These are phyloP conservation scores for Aaosphaeria pasadenensis DNA, from an alignment of 2,329 filamentous ascomycete genomes.

Conservation along the genomic window DNA sequence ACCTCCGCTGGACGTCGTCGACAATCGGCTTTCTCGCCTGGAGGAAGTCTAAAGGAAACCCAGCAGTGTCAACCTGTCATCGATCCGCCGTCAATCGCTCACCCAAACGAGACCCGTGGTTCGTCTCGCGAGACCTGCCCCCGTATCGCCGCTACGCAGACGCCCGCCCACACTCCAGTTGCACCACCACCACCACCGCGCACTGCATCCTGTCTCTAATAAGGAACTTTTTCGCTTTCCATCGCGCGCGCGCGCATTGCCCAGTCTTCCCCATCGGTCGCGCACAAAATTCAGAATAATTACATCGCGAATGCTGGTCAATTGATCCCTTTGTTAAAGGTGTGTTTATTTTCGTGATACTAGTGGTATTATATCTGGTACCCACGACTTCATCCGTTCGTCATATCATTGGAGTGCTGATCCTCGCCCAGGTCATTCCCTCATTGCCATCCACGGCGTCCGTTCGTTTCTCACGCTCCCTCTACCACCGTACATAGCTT, in stretches of 20 bases:
- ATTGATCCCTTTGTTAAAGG: conserved; percentile 25
- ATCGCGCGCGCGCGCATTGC: not conserved
- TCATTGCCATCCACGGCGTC: conserved; percentile 38
- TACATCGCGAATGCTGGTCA: conserved; percentile 26
- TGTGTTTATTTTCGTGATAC: conserved; percentile 11
- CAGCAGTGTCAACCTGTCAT: not conserved
- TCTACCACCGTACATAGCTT: conserved; percentile 12
- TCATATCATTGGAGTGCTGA: conserved; percentile 21
- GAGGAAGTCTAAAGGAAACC: conserved; percentile 5
- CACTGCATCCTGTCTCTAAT: conserved; percentile 7
- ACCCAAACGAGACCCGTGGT: not conserved
- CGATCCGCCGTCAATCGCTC: not conserved
- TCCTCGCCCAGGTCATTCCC: conserved; percentile 21
- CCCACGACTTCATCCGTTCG: conserved; percentile 13
- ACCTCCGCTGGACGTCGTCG: conserved; percentile 30
- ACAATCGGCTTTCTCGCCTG: conserved; percentile 15
- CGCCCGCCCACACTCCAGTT: conserved; percentile 10
- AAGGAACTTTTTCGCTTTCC: conserved; percentile 4
- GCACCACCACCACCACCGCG: conserved; percentile 8
- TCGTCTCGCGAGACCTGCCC: not conserved
- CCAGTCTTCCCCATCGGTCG: not conserved
- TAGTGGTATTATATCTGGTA: not conserved
- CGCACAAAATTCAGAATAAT: not conserved
- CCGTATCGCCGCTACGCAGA: not conserved
- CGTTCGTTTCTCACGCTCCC: conserved; percentile 36